Conservation (phyloP, 2,329 filamentous ascomycete species). For the Alternaria consortialis region DNA sequence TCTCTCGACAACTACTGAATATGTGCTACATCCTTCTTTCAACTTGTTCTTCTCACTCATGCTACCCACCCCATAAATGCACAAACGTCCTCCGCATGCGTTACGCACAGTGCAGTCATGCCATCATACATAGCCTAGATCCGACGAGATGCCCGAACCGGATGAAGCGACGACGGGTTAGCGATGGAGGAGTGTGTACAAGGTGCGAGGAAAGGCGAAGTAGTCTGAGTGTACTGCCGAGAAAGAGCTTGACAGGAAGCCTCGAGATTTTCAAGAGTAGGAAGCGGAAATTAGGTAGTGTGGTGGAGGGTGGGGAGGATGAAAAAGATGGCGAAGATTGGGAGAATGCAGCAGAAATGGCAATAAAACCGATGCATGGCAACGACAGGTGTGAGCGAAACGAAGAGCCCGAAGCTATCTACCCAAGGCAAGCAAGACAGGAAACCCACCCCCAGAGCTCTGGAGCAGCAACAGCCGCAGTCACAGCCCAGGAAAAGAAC, state of each 20-base stretch:
- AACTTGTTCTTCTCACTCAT: conserved; percentile 19
- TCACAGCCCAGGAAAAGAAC: neutral
- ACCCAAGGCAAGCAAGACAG: neutral
- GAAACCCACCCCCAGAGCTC: neutral
- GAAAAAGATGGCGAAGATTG: neutral
- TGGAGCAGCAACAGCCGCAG: neutral
- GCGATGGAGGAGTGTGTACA: conserved; percentile 11
- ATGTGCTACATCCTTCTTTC: conserved; percentile 43
- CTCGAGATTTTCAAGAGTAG: neutral
- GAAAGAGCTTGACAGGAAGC: neutral
- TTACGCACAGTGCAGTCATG: conserved; percentile 37
- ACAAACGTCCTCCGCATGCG: conserved; percentile 21
- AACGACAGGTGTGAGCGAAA: neutral
- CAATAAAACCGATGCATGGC: neutral
- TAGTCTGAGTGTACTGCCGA: conserved; percentile 30
- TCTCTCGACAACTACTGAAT: neutral
- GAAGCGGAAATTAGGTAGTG: neutral
- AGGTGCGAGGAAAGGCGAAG: conserved; percentile 20
- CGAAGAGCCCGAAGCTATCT: neutral
- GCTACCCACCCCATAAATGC: conserved; percentile 12
- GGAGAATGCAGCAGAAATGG: neutral
- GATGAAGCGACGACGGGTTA: conserved; percentile 27
- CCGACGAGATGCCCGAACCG: conserved; percentile 35
- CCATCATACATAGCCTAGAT: conserved; percentile 24
- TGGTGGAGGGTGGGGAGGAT: neutral